Conservation (phyloP, 2,329 filamentous ascomycete genomes). For the Neocatenulostroma microsporum region DNA sequence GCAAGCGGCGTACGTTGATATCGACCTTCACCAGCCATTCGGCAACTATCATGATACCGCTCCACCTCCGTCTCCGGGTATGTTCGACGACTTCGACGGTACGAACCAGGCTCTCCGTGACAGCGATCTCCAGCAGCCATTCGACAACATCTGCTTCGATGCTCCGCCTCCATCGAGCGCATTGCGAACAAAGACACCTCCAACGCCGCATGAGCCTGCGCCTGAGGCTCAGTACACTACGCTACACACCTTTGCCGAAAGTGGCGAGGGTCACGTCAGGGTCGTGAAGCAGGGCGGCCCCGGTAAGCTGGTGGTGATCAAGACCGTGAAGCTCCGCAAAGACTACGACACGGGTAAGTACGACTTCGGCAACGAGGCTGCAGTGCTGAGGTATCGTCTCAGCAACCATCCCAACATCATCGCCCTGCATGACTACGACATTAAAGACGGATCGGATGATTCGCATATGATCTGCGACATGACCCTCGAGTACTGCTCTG, state of each 20-base stretch:
- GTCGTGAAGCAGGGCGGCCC: neutral
- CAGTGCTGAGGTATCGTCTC: constrained; percentile 4
- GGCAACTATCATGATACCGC: neutral
- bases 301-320: constrained; percentile 3
- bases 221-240: neutral
- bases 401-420: constrained; percentile 10
- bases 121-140: neutral
- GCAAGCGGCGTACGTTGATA: too few relatives aligned
- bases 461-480: constrained; percentile 6
- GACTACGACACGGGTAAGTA: too few relatives aligned
- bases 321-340: neutral
- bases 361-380: constrained; percentile 4
- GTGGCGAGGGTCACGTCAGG: constrained; percentile 1
- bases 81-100: neutral
- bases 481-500: constrained; percentile 16
- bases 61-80: neutral
- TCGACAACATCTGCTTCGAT: too few relatives aligned
- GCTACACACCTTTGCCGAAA: neutral
- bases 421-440: constrained; percentile 4
- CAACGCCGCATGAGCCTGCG: neutral
- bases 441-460: neutral
- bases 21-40: too few relatives aligned
- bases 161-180: too few relatives aligned
- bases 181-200: neutral
- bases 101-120: neutral